A percentile compares a stretch with the other conserved stretches of the same genome.
Conservation (phyloP, 2,329 filamentous ascomycete genomes). For the Daldinia sp. region DNA sequence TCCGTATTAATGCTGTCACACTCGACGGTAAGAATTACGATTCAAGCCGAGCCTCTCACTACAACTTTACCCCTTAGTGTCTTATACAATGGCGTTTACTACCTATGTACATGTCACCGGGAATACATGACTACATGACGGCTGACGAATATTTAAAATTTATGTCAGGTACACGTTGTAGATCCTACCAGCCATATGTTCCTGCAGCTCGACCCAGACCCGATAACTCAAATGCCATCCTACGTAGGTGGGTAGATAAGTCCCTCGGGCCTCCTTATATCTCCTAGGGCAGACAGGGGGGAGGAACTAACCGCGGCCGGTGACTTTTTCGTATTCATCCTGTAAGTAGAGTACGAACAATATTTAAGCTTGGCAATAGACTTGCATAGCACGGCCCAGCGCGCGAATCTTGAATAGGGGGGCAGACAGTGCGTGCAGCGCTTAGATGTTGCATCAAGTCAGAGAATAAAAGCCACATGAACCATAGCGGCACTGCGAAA, state of each 20-base stretch:
- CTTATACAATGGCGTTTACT: constrained; percentile 19
- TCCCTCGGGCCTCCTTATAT: background rate
- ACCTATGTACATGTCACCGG: too few species aligned
- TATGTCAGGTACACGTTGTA: background rate
- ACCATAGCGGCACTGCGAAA: background rate
- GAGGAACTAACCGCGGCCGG: background rate
- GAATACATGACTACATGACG: constrained; percentile 11
- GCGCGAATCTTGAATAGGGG: background rate
- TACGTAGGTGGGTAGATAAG: too few species aligned
- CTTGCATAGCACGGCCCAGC: background rate
- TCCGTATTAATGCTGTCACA: constrained; percentile 26
- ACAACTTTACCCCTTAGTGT: background rate
- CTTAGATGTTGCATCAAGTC: constrained; percentile 29
- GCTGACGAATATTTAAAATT: constrained; percentile 7
- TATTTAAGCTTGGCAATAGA: constrained; percentile 24
- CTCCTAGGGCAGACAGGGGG: constrained; percentile 1
- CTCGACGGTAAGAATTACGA: background rate
- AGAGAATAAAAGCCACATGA: constrained; percentile 16
- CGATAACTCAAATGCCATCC: constrained; percentile 16
- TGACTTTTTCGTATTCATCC: constrained; percentile 22
- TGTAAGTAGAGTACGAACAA: background rate
- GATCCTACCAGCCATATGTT: constrained; percentile 11
- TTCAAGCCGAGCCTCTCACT: constrained; percentile 13
- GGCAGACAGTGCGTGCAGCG: constrained; percentile 17
- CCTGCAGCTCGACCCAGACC: constrained; percentile 1